Percentiles rank a stretch among this genome's conserved stretches.
These are phyloP conservation scores for Alternaria incomplexa DNA, from an alignment of 2,329 filamentous ascomycete genomes.

Conservation along the genomic window DNA sequence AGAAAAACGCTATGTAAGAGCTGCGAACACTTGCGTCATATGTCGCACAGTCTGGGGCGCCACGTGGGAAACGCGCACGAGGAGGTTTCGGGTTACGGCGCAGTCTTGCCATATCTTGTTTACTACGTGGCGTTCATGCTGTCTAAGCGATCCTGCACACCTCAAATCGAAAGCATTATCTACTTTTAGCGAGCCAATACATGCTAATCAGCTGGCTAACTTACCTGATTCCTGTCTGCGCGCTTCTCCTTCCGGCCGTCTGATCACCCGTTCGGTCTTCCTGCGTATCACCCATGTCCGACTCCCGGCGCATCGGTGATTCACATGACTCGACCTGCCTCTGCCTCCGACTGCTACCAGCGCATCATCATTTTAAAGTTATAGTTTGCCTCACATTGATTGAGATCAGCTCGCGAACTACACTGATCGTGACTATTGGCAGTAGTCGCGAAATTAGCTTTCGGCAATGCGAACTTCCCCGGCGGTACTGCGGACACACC, in stretches of 20 bases:
- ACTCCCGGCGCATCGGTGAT: neutral
- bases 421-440: neutral
- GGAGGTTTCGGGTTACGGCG: neutral
- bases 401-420: conserved; percentile 1
- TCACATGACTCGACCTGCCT: neutral
- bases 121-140: neutral
- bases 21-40: neutral
- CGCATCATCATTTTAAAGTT: neutral
- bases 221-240: neutral
- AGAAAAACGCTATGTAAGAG: neutral
- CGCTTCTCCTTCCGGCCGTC: neutral
- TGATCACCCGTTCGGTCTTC: neutral
- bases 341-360: neutral
- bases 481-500: conserved; percentile 1
- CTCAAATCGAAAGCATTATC: neutral
- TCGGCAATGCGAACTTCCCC: conserved; percentile 1
- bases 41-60: neutral
- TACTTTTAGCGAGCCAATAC: neutral
- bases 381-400: neutral
- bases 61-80: neutral
- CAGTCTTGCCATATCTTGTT: neutral
- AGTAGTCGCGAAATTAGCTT: neutral
- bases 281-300: neutral
- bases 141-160: neutral
- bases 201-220: neutral